Evolutionary conservation across 1,139 yeast species (phyloP), one percentile per base, ranked within the genome.

Genomic region (Taphrina deformans): DNA sequence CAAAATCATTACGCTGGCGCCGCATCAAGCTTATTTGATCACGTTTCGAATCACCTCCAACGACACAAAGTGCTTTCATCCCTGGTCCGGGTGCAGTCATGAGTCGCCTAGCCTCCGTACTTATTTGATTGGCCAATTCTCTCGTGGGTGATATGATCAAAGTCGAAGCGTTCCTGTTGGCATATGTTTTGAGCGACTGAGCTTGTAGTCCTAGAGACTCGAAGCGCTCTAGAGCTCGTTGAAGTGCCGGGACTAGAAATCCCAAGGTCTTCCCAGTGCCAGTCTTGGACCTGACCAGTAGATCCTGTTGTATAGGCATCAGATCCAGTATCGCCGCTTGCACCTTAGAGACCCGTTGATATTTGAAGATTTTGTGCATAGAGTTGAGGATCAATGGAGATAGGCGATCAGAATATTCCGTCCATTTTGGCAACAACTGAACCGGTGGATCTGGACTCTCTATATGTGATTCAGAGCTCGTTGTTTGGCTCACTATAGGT

Each of bases 221-320:
- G 44, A 33, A 55, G 6, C 38, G 46, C 55, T 50, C 60, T 14
- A 53, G 46, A 29, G 38, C 33, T 12, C 56, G 46, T 72, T 91
- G 96, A 21, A 93, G 77, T 70, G 91, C 73, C 1, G 99, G 99
- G n/a, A 91, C 83, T 66, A 89, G 79, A 74, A 88, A 93, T 51
- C 97, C 97, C 62, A 91, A 79, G 0, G 97, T 89, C 74, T 90
- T 90, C 78, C 97, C 97, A 7, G 96, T 88, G 70, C 97, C 97
- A 0, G 97, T 90, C 53, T 96, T 96, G 0, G 97, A 96, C 79
- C 96, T 88, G 0, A 95, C 96, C 66, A 90, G 79, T 55, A 90
- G 74, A 73, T 90, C 96, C 16, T 29, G 38, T 23, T 52, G 26
- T 16, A 61, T 40, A 21, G 65, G 65, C 59, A 61, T 52, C 40